Percentiles rank a stretch among this genome's conserved stretches.
These are phyloP conservation scores for Turnera subulata DNA, from an alignment of 345 rosid species.

Conservation along the genomic window DNA sequence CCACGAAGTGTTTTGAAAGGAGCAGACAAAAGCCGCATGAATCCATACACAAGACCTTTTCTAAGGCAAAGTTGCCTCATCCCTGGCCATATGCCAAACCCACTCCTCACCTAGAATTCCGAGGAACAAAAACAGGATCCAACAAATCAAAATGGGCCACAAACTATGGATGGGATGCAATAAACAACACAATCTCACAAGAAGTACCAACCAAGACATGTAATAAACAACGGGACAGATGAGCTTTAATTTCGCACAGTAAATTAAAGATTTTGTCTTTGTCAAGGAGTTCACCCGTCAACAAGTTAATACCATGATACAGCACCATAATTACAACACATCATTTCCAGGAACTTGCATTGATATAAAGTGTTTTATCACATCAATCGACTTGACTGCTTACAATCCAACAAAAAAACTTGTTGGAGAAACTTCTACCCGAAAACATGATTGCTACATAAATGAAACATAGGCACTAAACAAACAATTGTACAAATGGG, in stretches of 20 bases:
- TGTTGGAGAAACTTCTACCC: background rate
- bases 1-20: conserved; percentile 91
- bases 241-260: too few relatives aligned
- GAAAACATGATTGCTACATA: background rate
- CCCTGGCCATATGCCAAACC: conserved; percentile 76
- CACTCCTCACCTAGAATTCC: conserved; percentile 58
- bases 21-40: conserved; percentile 62
- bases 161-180: background rate
- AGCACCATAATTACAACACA: background rate
- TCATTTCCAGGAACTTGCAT: background rate
- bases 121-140: background rate
- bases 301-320: background rate
- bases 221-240: too few relatives aligned
- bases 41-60: conserved; percentile 77
- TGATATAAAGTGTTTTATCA: background rate
- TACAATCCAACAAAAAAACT: background rate
- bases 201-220: background rate
- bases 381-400: background rate
- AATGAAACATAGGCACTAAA: background rate
- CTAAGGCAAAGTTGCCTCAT: conserved; percentile 79
- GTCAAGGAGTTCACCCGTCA: background rate
- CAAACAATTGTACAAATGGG: too few relatives aligned
- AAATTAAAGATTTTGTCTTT: too few relatives aligned
- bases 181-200: background rate
- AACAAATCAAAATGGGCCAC: background rate